Base-by-base conservation (phyloP, 2,329 filamentous ascomycete genomes). In the Amylocarpus encephaloides region DNA sequence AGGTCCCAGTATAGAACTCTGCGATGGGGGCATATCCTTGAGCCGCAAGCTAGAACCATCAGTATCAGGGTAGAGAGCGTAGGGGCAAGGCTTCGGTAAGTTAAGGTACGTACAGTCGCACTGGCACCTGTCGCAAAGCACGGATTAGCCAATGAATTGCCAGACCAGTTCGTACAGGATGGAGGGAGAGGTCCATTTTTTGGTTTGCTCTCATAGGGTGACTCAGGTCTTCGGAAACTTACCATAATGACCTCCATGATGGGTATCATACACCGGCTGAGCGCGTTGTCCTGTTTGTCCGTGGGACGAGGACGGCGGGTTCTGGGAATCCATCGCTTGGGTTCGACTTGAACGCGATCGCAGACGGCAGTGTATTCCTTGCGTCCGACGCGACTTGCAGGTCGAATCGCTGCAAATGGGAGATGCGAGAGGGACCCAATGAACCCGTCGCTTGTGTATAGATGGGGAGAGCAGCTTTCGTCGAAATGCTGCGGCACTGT, bases 1-100 rank as follows among this genome's bases (percentile, higher is more conserved):
- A 97, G 55, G 89, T 85, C 13, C 91, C 91, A 1, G 88, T 92
- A 71, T 96, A 97, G 50, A 95, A 80, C 69, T 96, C 91, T 41
- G 89, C 76, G 54, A 82, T 85, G n/a, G 91, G 90, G 42, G 89
- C 88, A 69, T 88, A 93, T 50, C 90, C 90, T 71, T 89, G 85
- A 40, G 85, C 82, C 43, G 91, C 88, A 60, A 96, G 85, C 87
- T 93, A 48, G 33, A 44, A 43, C 55, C 6, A 26, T 43, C 38
- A 42, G 55, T 64, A 67, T 59, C 4, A 26, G 7, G 22, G 22
- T 59, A 56, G 26, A 50, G 35, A 48, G 32, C 41, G 10, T 29
- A 18, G 19, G 48, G 41, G 42, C 48, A 39, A 39, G 18, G 35
- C 44, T 52, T 48, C 16, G n/a, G 11, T 29, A 15, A n/a, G 32